Evolutionary conservation across 2,329 filamentous ascomycete genomes (phyloP).

Genomic region (Gnomoniopsis smithogilvyi): DNA sequence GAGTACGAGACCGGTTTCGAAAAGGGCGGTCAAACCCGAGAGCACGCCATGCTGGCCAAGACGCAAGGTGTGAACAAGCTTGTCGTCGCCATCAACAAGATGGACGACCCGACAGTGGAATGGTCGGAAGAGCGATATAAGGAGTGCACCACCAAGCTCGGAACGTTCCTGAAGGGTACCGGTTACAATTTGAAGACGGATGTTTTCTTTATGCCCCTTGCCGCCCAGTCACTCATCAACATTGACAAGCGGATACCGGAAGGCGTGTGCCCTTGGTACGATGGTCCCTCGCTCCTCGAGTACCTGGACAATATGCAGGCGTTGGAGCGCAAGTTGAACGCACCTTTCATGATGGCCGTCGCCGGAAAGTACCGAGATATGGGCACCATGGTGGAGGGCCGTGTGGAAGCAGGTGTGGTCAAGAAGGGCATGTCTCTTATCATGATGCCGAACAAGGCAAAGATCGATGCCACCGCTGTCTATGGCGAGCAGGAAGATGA

Average conservation of each 20-base stretch:
- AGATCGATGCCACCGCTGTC: slow-evolving; percentile 75
- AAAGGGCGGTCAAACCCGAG: slow-evolving; percentile 90
- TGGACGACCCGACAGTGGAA: slow-evolving; percentile 95
- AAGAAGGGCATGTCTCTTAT: slow-evolving; percentile 84
- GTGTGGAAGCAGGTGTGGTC: slow-evolving; percentile 90
- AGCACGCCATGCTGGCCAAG: slow-evolving; percentile 97
- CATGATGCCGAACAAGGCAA: slow-evolving; percentile 94
- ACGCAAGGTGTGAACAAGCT: slow-evolving; percentile 98
- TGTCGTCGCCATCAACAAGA: slow-evolving; percentile 95
- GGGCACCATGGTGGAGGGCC: slow-evolving; percentile 96
- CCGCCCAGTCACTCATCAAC: slow-evolving; percentile 78
- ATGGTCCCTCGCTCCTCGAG: slow-evolving; percentile 87
- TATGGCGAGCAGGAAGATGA: slow-evolving; percentile 98
- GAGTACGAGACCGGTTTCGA: slow-evolving; percentile 99
- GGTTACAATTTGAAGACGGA: slow-evolving; percentile 95
- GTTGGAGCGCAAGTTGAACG: slow-evolving; percentile 92
- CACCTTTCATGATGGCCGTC: slow-evolving; percentile 89
- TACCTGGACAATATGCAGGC: slow-evolving; percentile 93
- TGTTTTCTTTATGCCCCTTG: slow-evolving; percentile 93
- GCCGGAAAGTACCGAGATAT: slow-evolving; percentile 96
- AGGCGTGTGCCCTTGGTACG: slow-evolving; percentile 76
- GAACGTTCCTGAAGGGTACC: slow-evolving; percentile 83
- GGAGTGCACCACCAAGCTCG: slow-evolving; percentile 87
- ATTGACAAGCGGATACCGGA: slow-evolving; percentile 86
- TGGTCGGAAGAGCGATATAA: slow-evolving; percentile 93